These are phyloP conservation scores for Neoboletus subvelutipes DNA, from an alignment of 768 basidiomycete species.

Conservation along the genomic window DNA sequence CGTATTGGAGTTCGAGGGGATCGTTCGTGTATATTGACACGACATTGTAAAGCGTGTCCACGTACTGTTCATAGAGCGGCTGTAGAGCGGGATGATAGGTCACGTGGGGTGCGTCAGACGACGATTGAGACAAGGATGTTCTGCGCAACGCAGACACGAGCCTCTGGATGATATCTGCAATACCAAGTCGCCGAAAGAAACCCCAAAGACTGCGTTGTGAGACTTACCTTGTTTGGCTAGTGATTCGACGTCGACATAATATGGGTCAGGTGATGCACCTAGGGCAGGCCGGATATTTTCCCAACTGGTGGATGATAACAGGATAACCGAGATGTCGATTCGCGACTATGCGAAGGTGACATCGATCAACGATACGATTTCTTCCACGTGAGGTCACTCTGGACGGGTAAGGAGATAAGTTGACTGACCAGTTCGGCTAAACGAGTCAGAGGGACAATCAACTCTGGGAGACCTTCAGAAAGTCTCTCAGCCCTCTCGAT, in stretches of 20 bases:
- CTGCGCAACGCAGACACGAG: conserved; percentile 41
- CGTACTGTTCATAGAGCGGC: conserved; percentile 64
- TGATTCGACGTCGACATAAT: conserved; percentile 55
- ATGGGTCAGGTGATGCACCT: conserved; percentile 73
- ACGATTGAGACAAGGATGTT: conserved; percentile 3
- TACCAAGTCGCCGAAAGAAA: background rate
- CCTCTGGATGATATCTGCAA: conserved; percentile 34
- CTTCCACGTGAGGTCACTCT: background rate
- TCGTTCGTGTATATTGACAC: conserved; percentile 67
- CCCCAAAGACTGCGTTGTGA: background rate
- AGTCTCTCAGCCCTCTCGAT: conserved; percentile 70
- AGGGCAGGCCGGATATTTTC: conserved; percentile 67
- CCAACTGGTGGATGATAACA: conserved; percentile 68
- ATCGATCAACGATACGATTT: conserved; percentile 1
- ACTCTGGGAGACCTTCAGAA: conserved; percentile 57
- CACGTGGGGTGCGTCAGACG: conserved; percentile 12
- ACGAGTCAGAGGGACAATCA: conserved; percentile 69
- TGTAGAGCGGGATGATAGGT: conserved; percentile 56
- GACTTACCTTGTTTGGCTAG: conserved; percentile 56
- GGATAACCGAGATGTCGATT: conserved; percentile 57
- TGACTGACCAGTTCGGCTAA: conserved; percentile 65
- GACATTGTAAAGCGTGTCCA: conserved; percentile 54
- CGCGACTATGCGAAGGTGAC: conserved; percentile 47
- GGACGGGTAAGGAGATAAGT: background rate
- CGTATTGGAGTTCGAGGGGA: conserved; percentile 68